Conservation (phyloP, 805 yeast genomes). For the Cyberlindnera suaveolens region DNA sequence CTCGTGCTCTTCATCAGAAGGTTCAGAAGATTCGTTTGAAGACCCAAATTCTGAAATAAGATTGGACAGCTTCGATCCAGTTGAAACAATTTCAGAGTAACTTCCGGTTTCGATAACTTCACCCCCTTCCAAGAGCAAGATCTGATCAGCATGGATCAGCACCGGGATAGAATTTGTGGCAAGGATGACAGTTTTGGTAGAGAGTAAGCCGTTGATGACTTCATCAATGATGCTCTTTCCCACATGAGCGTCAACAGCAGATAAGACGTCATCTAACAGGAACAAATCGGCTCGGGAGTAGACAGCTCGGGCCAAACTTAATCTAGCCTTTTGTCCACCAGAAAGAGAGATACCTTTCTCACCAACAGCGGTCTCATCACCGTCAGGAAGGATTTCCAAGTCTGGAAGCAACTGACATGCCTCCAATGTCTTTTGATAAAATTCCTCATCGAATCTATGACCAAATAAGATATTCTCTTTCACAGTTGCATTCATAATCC, state of each 20-base stretch:
- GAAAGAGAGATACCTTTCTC: constrained; percentile 56
- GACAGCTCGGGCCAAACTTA: constrained; percentile 64
- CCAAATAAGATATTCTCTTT: constrained; percentile 90
- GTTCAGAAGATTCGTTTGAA: constrained; percentile 31
- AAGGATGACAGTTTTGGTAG: constrained; percentile 65
- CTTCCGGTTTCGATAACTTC: constrained; percentile 60
- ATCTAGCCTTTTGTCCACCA: constrained; percentile 61
- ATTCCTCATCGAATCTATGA: constrained; percentile 70
- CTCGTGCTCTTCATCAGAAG: constrained; percentile 6
- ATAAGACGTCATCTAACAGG: constrained; percentile 56
- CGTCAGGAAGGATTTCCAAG: constrained; percentile 73
- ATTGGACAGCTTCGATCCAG: constrained; percentile 42
- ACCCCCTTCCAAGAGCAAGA: constrained; percentile 66
- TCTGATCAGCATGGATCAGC: constrained; percentile 61
- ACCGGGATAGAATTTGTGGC: constrained; percentile 87
- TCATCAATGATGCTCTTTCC: constrained; percentile 76
- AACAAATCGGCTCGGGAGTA: constrained; percentile 55
- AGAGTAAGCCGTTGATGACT: constrained; percentile 72
- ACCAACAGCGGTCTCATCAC: constrained; percentile 78
- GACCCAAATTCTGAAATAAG: constrained; percentile 64
- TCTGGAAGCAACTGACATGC: constrained; percentile 88
- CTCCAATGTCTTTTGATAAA: constrained; percentile 71
- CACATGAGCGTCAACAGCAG: constrained; percentile 73
- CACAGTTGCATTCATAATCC: constrained; percentile 95
- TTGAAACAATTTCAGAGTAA: constrained; percentile 42